phyloP scores from a whole-genome alignment of 2,329 filamentous ascomycete species.

The Pseudonectria foliicola region DNA sequence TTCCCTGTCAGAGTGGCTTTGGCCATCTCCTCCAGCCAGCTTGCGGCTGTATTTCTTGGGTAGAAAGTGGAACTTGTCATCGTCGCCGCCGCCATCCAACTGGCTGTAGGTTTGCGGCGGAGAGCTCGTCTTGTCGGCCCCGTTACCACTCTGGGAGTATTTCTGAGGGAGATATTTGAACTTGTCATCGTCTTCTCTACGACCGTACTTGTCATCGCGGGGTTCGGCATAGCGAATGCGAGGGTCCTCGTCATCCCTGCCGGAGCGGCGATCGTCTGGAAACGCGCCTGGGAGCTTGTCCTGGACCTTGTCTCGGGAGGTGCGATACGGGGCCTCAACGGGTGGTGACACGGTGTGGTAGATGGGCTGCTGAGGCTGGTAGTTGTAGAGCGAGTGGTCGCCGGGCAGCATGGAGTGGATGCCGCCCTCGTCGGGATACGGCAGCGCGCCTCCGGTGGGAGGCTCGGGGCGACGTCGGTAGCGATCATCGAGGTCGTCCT shows the following conservation, averaged over 20 bases:
- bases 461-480: constrained; percentile 28
- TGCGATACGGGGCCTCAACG: constrained; percentile 28
- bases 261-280: constrained; percentile 22
- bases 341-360: constrained; percentile 30
- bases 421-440: constrained; percentile 33
- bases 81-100: constrained; percentile 13
- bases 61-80: constrained; percentile 37
- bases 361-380: constrained; percentile 28
- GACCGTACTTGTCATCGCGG: constrained; percentile 13
- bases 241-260: constrained; percentile 13
- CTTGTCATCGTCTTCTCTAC: constrained; percentile 12
- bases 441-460: constrained; percentile 26
- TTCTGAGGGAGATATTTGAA: constrained; percentile 5
- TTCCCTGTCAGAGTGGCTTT: constrained; percentile 19
- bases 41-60: constrained; percentile 41
- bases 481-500: constrained; percentile 35
- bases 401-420: constrained; percentile 32
- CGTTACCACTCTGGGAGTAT: constrained; percentile 10
- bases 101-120: constrained; percentile 7
- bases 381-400: constrained; percentile 30
- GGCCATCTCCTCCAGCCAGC: constrained; percentile 19
- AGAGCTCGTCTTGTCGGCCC: constrained; percentile 5
- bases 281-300: constrained; percentile 26
- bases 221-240: constrained; percentile 20
- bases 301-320: constrained; percentile 29